Percentiles rank a stretch among this genome's conserved stretches.
Conservation (phyloP, 2,329 filamentous ascomycete genomes). For the Monilinia polystroma region DNA sequence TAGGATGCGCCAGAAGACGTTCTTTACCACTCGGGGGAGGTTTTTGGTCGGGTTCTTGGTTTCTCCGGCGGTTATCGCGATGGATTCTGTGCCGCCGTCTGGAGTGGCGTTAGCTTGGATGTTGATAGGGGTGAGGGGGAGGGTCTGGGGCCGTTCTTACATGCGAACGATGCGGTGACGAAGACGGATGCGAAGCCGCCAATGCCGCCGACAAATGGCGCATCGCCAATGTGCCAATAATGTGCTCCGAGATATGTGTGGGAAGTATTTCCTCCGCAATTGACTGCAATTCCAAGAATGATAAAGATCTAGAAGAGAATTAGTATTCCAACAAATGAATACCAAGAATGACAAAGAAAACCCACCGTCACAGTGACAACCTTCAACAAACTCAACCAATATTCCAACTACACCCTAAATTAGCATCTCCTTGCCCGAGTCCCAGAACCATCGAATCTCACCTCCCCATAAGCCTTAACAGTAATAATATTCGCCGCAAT, state of each 20-base stretch:
- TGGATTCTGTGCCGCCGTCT: conserved; percentile 61
- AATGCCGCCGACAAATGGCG: conserved; percentile 64
- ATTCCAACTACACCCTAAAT: conserved; percentile 46
- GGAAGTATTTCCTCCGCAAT: conserved; percentile 54
- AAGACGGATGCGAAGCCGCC: conserved; percentile 66
- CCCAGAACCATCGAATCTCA: conserved; percentile 30
- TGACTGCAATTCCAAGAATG: conserved; percentile 60
- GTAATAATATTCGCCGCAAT: conserved; percentile 54
- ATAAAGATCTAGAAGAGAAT: conserved; percentile 53
- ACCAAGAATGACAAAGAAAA: neutral
- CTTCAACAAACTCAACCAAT: conserved; percentile 57
- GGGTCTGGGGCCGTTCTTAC: conserved; percentile 39
- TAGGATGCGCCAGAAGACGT: conserved; percentile 60
- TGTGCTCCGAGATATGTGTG: conserved; percentile 57
- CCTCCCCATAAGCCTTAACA: conserved; percentile 55
- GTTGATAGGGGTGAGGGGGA: neutral
- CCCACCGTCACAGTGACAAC: conserved; percentile 51
- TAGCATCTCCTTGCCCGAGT: neutral
- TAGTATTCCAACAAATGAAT: neutral
- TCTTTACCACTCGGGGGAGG: conserved; percentile 62
- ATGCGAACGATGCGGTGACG: conserved; percentile 61
- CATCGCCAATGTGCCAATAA: conserved; percentile 58
- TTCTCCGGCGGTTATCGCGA: conserved; percentile 65
- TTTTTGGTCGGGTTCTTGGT: conserved; percentile 61
- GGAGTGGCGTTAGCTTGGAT: neutral